These are phyloP conservation scores for Beta lomatogona DNA, from an alignment of 179 eudicot species.

Conservation along the genomic window DNA sequence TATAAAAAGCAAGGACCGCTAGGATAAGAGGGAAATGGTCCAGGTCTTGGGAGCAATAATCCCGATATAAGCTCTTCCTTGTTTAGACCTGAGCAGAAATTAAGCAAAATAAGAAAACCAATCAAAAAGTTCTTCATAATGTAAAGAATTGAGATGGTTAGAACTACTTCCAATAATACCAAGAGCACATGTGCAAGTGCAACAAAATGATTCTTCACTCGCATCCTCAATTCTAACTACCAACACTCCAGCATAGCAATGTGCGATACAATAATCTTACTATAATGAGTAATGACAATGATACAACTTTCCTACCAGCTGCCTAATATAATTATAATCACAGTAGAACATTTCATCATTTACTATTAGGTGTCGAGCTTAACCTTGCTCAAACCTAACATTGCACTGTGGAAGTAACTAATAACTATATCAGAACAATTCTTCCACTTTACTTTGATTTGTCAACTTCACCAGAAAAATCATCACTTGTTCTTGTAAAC, in stretches of 20 bases:
- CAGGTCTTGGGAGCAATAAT: constrained; percentile 60
- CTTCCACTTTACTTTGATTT: not conserved
- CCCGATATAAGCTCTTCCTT: constrained; percentile 80
- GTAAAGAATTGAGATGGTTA: not conserved
- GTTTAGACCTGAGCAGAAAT: constrained; percentile 53
- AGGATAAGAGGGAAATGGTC: constrained; percentile 38
- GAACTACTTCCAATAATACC: not conserved
- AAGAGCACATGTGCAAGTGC: not conserved
- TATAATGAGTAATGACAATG: not conserved
- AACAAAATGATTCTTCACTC: too few relatives aligned
- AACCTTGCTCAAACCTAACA: not conserved
- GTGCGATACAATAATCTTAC: not conserved
- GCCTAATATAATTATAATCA: not conserved
- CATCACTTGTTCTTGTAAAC: not conserved
- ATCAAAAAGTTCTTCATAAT: not conserved
- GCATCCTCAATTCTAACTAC: not conserved
- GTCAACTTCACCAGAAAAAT: not conserved
- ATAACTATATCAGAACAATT: not conserved
- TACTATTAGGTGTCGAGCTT: not conserved
- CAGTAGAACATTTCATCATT: not conserved
- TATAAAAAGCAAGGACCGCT: constrained; percentile 35
- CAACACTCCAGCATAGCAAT: not conserved
- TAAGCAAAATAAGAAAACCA: not conserved
- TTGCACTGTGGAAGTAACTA: not conserved
- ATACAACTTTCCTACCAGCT: not conserved